phyloP scores from a whole-genome alignment of 768 basidiomycete genomes.

The Calvatia gigantea region DNA sequence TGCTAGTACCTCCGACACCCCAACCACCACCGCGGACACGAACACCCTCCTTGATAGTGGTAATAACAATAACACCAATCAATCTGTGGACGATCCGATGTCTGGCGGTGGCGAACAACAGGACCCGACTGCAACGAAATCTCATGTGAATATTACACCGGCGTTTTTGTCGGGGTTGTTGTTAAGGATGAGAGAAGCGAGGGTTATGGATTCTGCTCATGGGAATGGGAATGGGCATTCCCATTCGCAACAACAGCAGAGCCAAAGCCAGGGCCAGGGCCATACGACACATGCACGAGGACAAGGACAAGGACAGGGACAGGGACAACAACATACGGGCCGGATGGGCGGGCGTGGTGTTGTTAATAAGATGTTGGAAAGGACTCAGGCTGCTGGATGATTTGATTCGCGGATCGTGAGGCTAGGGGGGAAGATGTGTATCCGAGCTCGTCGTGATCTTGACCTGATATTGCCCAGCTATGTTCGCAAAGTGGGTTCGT shows the following conservation, averaged over 20 bases:
- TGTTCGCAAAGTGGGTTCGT: no score
- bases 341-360: slow-evolving; percentile 18
- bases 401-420: no score
- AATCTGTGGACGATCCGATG: no score
- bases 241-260: slow-evolving; percentile 17
- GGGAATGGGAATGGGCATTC: slow-evolving; percentile 26
- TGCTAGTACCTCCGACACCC: no score
- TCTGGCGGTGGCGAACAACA: no score
- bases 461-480: no score
- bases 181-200: slow-evolving; percentile 63
- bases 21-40: no score
- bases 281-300: slow-evolving; percentile 3
- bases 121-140: no score
- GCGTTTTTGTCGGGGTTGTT: slow-evolving; percentile 52
- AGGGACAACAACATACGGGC: slow-evolving; percentile 27
- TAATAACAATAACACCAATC: no score
- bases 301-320: not conserved
- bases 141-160: slow-evolving; percentile 63
- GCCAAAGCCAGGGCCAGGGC: slow-evolving; percentile 20
- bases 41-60: no score
- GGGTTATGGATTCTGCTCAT: slow-evolving; percentile 44
- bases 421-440: no score
- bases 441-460: no score
- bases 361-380: slow-evolving; percentile 72
- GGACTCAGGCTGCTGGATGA: slow-evolving; percentile 53